Conservation (phyloP, 805 yeast species). For the Ogataea dorogensis region DNA sequence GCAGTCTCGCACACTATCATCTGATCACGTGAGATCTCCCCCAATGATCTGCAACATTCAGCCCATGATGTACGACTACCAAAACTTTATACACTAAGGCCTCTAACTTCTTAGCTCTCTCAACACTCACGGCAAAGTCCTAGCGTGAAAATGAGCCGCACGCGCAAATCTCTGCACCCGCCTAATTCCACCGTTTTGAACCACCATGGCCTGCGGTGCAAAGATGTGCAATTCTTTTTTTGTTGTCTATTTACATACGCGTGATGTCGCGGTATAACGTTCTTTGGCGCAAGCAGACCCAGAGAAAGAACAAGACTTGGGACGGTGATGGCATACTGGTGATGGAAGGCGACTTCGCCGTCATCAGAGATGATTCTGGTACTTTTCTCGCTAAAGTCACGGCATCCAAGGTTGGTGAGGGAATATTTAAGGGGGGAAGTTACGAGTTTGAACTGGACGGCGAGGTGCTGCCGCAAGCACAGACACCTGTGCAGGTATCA, state of each 20-base stretch:
- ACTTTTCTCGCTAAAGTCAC: slow-evolving; percentile 21
- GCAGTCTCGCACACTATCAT: background rate
- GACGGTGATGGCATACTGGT: slow-evolving; percentile 80
- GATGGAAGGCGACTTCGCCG: slow-evolving; percentile 27
- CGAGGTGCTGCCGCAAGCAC: background rate
- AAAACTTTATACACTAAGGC: too few relatives aligned
- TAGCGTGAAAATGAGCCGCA: too few relatives aligned
- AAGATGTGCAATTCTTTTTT: slow-evolving; percentile 2
- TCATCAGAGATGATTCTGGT: slow-evolving; percentile 32
- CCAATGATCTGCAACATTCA: too few relatives aligned
- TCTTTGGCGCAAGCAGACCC: slow-evolving; percentile 69
- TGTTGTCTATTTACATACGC: slow-evolving; percentile 3
- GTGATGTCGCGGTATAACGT: slow-evolving; percentile 29
- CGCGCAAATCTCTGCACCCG: too few relatives aligned
- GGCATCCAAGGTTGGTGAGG: slow-evolving; percentile 23
- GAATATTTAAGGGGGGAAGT: slow-evolving; percentile 48
- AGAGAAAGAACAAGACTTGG: slow-evolving; percentile 89
- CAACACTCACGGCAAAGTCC: too few relatives aligned
- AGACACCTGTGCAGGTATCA: background rate
- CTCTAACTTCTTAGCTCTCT: too few relatives aligned
- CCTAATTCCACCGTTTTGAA: too few relatives aligned
- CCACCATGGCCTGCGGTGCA: slow-evolving; percentile 4
- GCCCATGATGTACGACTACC: too few relatives aligned
- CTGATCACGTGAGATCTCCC: too few relatives aligned
- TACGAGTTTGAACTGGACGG: slow-evolving; percentile 64